Evolutionary conservation across 495 filamentous ascomycete genomes (phyloP).

Genomic region (Penicillium fimorum): DNA sequence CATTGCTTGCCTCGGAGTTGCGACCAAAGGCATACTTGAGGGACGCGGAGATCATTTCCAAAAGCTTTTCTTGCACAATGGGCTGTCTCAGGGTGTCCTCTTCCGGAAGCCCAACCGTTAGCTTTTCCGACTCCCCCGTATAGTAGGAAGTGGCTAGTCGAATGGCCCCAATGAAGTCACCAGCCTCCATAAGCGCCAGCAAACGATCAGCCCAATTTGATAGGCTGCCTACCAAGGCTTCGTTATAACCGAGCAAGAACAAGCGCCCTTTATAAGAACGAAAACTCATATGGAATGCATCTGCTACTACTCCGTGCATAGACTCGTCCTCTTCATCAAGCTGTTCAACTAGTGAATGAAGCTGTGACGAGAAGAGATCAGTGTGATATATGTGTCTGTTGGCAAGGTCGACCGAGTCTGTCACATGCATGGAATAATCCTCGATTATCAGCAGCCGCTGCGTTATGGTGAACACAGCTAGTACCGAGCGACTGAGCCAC

Average conservation of each 20-base stretch:
- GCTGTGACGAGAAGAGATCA: constrained; percentile 81
- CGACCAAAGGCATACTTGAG: constrained; percentile 82
- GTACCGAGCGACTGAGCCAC: constrained; percentile 92
- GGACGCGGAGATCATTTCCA: constrained; percentile 94
- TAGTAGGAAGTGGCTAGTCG: constrained; percentile 89
- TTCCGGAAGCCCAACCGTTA: constrained; percentile 91
- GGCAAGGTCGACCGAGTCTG: constrained; percentile 89
- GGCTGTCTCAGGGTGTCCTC: constrained; percentile 71
- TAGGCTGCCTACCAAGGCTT: constrained; percentile 81
- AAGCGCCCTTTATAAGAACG: constrained; percentile 90
- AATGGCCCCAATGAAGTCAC: constrained; percentile 90
- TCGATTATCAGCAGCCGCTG: constrained; percentile 91
- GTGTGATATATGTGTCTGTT: constrained; percentile 89
- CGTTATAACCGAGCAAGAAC: constrained; percentile 87
- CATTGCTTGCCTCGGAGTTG: constrained; percentile 48
- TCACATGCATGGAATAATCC: constrained; percentile 81
- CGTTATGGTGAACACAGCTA: constrained; percentile 88
- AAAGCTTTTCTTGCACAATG: constrained; percentile 81
- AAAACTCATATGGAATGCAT: constrained; percentile 98
- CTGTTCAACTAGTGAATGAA: constrained; percentile 80
- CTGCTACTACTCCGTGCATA: constrained; percentile 94
- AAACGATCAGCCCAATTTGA: constrained; percentile 99
- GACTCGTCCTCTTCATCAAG: constrained; percentile 82
- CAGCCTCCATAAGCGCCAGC: constrained; percentile 92
- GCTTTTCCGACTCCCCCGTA: constrained; percentile 79